Base-by-base conservation (phyloP, 192 early-diverging fungal genomes). In the Phlyctochytrium planicorne region DNA sequence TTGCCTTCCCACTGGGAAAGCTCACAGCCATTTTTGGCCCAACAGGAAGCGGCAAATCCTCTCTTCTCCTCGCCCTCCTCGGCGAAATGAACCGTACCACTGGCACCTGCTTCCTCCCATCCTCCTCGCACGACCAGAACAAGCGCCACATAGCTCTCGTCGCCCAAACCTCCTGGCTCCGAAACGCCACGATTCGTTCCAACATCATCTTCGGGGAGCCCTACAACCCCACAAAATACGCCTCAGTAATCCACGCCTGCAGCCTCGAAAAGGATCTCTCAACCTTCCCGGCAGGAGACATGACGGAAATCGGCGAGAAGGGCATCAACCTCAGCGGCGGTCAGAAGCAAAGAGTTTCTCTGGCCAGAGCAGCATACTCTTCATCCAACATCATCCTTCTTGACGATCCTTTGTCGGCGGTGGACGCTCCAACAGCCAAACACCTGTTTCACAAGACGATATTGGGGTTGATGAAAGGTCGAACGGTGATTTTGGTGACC, bases 81-180 rank as follows among this genome's bases (percentile, higher is more conserved):
- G 90, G 93, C n/a, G 94, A 96, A 78, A 91, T 94, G 79, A n/a
- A n/a, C n/a, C n/a, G n/a, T n/a, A n/a, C n/a, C n/a, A 68, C 69
- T 27, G 14, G 20, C 20, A 12, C 14, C 55, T 10, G 12, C 4
- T 27, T 27, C 25, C 16, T 29, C 14, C 6, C 6, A 27, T 25
- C 27, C n/a, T 67, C 61, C 27, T 31, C 34, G 3, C 52, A 16
- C 59, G 27, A 50, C 17, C 17, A 27, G 72, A n/a, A n/a, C n/a
- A n/a, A n/a, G n/a, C n/a, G n/a, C n/a, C n/a, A n/a, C n/a, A 81
- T 96, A 30, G 94, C 96, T 0, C 94, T 91, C 75, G 90, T 89
- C 2, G 83, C 94, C n/a, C 91, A 91, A 66, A 87, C 87, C 24
- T 67, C 87, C 4, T 89, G 87, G 87, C 63, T 80, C 24, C 62